Evolutionary conservation across 1,284 basidiomycete species (phyloP), one percentile per base, ranked within the genome.

Genomic region (Sporisorium graminicola): DNA sequence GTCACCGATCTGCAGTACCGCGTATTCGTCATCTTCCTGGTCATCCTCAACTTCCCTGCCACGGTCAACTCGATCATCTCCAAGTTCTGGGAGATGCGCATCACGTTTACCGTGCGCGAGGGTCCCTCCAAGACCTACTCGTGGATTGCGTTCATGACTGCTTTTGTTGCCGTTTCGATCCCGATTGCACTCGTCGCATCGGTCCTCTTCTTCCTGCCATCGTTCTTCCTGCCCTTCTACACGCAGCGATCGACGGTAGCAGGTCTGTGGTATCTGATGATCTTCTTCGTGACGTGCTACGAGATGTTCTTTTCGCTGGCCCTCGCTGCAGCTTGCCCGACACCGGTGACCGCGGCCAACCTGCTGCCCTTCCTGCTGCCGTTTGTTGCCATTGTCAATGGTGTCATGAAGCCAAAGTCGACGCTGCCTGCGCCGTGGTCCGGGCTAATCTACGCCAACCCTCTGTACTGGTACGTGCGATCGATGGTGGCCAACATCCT

Each of bases 341-440:
- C 81, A 16, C 82, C 83, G 0, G 77, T 83, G 50, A 81, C 75
- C 0, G 81, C 83, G 2, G 75, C 82, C 51, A 81, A 83, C 50
- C 61, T 83, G 55, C 70, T 85, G n/a, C 82, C 83, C 0, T 82
- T 83, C 61, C 69, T 83, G 52, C 77, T 85, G 40, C 80, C 83
- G 10, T 82, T 85, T 44, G 71, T 86, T 58, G 82, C 86, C 35
- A 83, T 88, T 52, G 87, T 79, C 66, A 80, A 81, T 49, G 83
- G 83, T 50, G 80, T 85, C 64, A 80, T 85, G 40, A 75, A 82
- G 40, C 83, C 83, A 9, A 76, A 75, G 14, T 12, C 65, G 10
- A 59, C 64, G 50, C 70, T 85, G 40, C 80, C 80, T 10, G 55
- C 55, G 14, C 82, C 79, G 18, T 85, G 78, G 81, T 53, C 53